Conservation (phyloP, 768 basidiomycete genomes). For the Amanita exitialis region DNA sequence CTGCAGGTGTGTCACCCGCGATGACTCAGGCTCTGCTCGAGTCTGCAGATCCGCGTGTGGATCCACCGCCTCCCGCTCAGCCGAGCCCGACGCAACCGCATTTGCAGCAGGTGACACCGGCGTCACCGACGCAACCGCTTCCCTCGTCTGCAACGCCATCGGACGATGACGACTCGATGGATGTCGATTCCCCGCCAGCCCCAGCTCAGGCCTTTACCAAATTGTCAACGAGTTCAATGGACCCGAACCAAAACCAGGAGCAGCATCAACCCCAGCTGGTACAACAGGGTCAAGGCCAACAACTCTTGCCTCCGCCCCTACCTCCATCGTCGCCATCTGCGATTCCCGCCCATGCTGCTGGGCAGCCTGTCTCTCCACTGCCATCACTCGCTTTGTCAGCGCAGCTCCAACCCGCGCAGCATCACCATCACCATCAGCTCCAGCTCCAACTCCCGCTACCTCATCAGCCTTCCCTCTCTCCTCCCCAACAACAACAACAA, state of each 20-base stretch:
- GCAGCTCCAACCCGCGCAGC: not conserved
- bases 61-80: not conserved
- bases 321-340: not conserved
- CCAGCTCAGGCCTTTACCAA: not conserved
- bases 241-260: not conserved
- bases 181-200: not conserved
- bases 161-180: not conserved
- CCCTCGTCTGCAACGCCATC: not conserved
- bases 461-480: not conserved
- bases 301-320: not conserved
- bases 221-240: not conserved
- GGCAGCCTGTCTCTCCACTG: not conserved
- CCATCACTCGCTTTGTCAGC: not conserved
- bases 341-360: not conserved
- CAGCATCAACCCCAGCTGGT: not conserved
- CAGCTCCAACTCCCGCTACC: not conserved
- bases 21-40: not conserved
- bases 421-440: not conserved
- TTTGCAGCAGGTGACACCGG: not conserved
- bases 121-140: not conserved
- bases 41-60: not conserved
- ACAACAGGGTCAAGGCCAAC: not conserved
- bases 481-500: no score
- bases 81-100: not conserved
- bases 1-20: not conserved